Base-by-base conservation (phyloP, 192 early-diverging fungal genomes). In the Jimgerdemannia flammicorona region DNA sequence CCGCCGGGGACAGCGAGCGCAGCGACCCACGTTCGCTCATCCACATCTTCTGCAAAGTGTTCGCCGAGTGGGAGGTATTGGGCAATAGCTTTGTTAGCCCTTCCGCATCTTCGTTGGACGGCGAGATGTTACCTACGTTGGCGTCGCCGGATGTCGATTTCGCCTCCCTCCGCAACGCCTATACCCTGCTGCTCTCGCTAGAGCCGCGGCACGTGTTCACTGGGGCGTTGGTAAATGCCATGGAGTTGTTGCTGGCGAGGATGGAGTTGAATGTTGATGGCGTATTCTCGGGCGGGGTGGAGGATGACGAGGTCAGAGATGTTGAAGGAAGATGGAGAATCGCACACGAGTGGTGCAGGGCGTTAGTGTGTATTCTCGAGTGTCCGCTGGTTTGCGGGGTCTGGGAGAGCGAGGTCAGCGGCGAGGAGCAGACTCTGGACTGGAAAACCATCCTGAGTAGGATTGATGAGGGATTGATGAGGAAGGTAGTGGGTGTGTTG, bases 11-110 rank as follows among this genome's bases (percentile, higher is more conserved):
- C 2, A 59, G 8, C 14, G 49, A 59, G 49, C 49, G 14, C 49
- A 59, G 14, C 14, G 49, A 59, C 49, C 14, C 49, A 2, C 49
- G 49, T 14, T 59, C 49, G 14, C 49, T 59, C 14, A 14, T 59
- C 14, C 6, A 14, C 49, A 59, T 59, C 0, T 6, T 59, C 49
- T 59, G 49, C 49, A 59, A 14, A 14, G 49, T 59, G 14, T 59
- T 59, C 49, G 6, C 49, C 49, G 49, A 59, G 14, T 75, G 74
- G 74, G 74, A 75, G 17, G 74, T 66, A 8, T 19, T 75, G 14
- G 74, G 74, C 74, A 75, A 75, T 43, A 75, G 74, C 74, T 75
- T 73, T 41, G 40, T 64, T 18, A 74, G 43, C 64, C 17, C 9
- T 0, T 40, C 67, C 3, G 64, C 73, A 7, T 40, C 63, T 40